phyloP scores from a whole-genome alignment of 352 stramenopile genomes.

The Blastocystis sp. region DNA sequence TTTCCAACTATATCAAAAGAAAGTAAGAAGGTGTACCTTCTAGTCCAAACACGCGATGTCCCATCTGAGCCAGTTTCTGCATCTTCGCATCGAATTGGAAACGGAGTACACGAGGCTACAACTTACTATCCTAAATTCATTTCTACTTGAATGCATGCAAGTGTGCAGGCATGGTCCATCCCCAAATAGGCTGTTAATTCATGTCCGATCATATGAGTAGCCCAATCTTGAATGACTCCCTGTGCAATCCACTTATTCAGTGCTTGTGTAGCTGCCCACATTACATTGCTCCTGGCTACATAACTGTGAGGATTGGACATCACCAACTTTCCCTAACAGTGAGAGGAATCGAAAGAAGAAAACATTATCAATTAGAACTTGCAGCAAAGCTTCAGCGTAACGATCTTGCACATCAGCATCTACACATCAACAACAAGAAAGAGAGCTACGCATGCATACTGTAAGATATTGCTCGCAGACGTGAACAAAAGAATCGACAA shows the following conservation, averaged over 20 bases:
- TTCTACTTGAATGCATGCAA: constrained; percentile 60
- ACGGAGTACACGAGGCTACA: constrained; percentile 50
- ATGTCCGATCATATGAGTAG: constrained; percentile 65
- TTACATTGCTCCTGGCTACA: constrained; percentile 54
- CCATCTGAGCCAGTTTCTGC: constrained; percentile 67
- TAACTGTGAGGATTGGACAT: constrained; percentile 54
- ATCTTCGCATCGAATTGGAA: constrained; percentile 67
- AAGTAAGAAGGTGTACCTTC: not conserved
- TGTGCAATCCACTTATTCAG: constrained; percentile 68
- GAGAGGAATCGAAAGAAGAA: not conserved
- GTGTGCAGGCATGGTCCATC: constrained; percentile 63
- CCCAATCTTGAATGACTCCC: constrained; percentile 58
- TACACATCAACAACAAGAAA: not conserved
- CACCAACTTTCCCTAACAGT: constrained; percentile 54
- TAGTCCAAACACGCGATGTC: constrained; percentile 54
- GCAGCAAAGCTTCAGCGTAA: constrained; percentile 58
- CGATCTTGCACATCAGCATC: constrained; percentile 63
- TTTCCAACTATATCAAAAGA: not conserved
- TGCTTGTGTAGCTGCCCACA: constrained; percentile 66
- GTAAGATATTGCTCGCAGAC: constrained; percentile 68
- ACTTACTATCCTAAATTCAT: not conserved
- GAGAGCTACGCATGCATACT: not conserved
- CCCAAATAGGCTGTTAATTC: constrained; percentile 59
- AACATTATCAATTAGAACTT: constrained; percentile 65
- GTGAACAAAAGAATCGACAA: constrained; percentile 63